Conservation (phyloP, 2,329 filamentous ascomycete species). For the Nothomitra cinnamomea region DNA sequence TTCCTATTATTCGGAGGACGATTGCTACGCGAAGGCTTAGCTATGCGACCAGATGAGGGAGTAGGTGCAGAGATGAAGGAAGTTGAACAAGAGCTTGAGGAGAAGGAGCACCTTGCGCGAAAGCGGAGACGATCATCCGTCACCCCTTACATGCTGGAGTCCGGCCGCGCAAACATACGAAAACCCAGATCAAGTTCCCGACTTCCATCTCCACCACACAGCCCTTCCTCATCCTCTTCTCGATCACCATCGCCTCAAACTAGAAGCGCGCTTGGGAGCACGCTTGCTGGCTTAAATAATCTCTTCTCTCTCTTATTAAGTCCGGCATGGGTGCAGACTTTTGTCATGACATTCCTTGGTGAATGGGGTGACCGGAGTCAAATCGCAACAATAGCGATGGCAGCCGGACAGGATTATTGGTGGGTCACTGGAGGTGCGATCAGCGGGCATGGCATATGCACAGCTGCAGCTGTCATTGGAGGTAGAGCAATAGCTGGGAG, state of each 20-base stretch:
- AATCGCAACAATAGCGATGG: slow-evolving; percentile 98
- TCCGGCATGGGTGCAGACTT: slow-evolving; percentile 96
- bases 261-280: slow-evolving; percentile 23
- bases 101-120: slow-evolving; percentile 68
- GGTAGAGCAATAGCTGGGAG: slow-evolving; percentile 81
- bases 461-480: slow-evolving; percentile 77
- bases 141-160: slow-evolving; percentile 63
- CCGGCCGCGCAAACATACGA: slow-evolving; percentile 47
- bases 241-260: slow-evolving; percentile 32
- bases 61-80: slow-evolving; percentile 97
- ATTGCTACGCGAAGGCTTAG: slow-evolving; percentile 69
- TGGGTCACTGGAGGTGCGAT: slow-evolving; percentile 89
- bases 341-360: slow-evolving; percentile 95
- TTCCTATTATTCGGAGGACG: slow-evolving; percentile 83
- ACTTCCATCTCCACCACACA: slow-evolving; percentile 64
- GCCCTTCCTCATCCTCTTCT: slow-evolving; percentile 43
- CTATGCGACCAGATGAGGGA: slow-evolving; percentile 78
- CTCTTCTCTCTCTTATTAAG: slow-evolving; percentile 75
- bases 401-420: slow-evolving; percentile 95
- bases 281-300: slow-evolving; percentile 58
- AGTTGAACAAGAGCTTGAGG: slow-evolving; percentile 82
- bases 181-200: slow-evolving; percentile 59
- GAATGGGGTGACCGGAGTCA: slow-evolving; percentile 97
- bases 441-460: slow-evolving; percentile 75
- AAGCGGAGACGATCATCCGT: slow-evolving; percentile 48